Evolutionary conservation across 108 stramenopile species (phyloP), one percentile per base, ranked within the genome.

Genomic region (Chaetoceros muelleri): DNA sequence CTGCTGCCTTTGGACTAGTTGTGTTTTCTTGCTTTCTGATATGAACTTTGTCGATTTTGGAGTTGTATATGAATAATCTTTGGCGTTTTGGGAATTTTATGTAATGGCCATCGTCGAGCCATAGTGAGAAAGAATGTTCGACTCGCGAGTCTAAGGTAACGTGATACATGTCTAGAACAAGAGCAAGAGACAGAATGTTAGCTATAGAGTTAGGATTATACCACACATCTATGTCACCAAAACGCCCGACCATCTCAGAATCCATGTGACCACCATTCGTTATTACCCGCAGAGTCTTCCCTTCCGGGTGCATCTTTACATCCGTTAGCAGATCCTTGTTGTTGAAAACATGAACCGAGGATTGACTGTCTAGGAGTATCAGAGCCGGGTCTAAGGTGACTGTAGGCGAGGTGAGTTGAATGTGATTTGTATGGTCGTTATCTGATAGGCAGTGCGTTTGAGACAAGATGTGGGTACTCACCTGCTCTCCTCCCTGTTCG

Each of bases 321-420:
- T 77, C 54, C 1, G 7, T 48, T 2, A 71, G 61, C 2, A 67
- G 29, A n/a, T 19, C 28, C 1, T 24, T 2, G 47, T 70, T 65
- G 27, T 30, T 44, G 48, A 73, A 66, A 24, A 70, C 30, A 25
- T 67, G 30, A 5, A 65, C 68, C 3, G 68, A 70, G 30, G 71
- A 65, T 25, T 70, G 69, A 24, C 30, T 73, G 60, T 77, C 76
- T 23, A 77, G 50, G 16, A 74, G 58, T 17, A 74, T 52, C 65
- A 65, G 66, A 3, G 8, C 19, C 7, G 7, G 13, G 8, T 13
- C 8, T 13, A 40, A 13, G 13, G 5, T 13, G 13, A 5, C 8
- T 13, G 13, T 40, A 40, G 13, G 13, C 8, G 34, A 40, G 34
- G 34, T 10, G 5, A 13, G 13, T 5, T 13, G 13, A 40, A 10